Conservation (phyloP, 495 filamentous ascomycete genomes). For the Darksidea phi region DNA sequence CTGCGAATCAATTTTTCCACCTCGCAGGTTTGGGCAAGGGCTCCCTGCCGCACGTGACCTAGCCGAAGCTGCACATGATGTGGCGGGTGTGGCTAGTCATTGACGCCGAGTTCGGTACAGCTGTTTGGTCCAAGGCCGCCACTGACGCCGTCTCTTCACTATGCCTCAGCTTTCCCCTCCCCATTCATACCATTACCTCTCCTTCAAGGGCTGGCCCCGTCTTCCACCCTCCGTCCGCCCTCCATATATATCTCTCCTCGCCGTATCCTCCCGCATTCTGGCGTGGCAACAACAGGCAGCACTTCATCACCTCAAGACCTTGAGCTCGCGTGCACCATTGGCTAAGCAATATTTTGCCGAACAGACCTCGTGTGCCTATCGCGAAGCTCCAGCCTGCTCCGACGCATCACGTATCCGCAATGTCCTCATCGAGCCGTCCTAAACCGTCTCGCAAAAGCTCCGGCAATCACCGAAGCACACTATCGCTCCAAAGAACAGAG, state of each 20-base stretch:
- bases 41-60: not conserved
- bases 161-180: not conserved
- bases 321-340: not conserved
- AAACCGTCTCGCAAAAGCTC: conserved; percentile 36
- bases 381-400: not conserved
- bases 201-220: conserved; percentile 11
- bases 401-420: not conserved
- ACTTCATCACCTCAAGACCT: too few relatives aligned
- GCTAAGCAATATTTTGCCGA: not conserved
- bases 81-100: conserved; percentile 1
- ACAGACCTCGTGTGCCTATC: not conserved
- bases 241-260: not conserved
- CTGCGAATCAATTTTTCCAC: conserved; percentile 1
- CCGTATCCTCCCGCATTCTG: not conserved
- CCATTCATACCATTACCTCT: not conserved
- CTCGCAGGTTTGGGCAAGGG: not conserved
- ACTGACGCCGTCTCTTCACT: not conserved
- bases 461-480: conserved; percentile 52
- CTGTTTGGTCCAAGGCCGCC: not conserved
- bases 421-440: conserved; percentile 33
- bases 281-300: not conserved
- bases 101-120: not conserved
- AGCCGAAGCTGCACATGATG: too few relatives aligned
- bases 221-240: not conserved
- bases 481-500: conserved; percentile 65